Evolutionary conservation across 192 early-diverging fungal genomes (phyloP).

Genomic region (Coemansia erecta): DNA sequence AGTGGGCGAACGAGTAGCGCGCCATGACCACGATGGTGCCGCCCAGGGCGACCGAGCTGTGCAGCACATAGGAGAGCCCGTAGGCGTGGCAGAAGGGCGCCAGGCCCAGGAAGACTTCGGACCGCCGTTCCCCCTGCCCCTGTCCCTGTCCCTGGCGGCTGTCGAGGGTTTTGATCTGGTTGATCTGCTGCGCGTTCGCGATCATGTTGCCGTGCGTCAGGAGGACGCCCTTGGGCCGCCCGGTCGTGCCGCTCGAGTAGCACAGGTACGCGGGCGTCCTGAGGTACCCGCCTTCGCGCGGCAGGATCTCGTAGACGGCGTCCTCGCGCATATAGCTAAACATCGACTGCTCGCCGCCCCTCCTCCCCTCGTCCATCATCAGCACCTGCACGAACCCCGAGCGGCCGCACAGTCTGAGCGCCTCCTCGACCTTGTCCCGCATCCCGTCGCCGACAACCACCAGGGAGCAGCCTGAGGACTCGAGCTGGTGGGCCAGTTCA

Average conservation of each 20-base stretch:
- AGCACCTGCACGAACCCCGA: conserved; percentile 34
- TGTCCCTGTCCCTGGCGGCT: neutral
- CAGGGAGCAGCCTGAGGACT: conserved; percentile 63
- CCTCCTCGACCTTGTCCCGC: conserved; percentile 21
- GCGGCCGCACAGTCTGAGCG: conserved; percentile 13
- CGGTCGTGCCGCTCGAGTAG: conserved; percentile 72
- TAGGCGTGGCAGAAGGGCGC: conserved; percentile 76
- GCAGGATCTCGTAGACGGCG: neutral
- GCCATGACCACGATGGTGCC: conserved; percentile 67
- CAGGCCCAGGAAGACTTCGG: conserved; percentile 44
- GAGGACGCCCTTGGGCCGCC: conserved; percentile 64
- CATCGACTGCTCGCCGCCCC: conserved; percentile 8
- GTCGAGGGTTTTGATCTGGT: conserved; percentile 36
- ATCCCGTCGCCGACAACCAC: conserved; percentile 59
- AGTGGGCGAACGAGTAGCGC: conserved; percentile 64
- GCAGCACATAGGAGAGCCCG: conserved; percentile 60
- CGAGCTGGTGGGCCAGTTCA: conserved; percentile 79
- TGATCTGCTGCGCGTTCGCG: conserved; percentile 59
- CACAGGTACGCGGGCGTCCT: conserved; percentile 61
- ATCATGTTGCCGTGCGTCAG: conserved; percentile 71
- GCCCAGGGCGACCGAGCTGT: conserved; percentile 39
- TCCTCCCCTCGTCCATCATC: conserved; percentile 25
- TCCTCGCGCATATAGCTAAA: conserved; percentile 15
- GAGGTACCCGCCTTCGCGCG: conserved; percentile 2
- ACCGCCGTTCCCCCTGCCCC: conserved; percentile 54